Conservation (phyloP, 345 rosid genomes). For the Citrus sinensis region DVS_A1.0 CM039161.1:4681001-4681500, state of each 20-base stretch:
- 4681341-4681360: slow-evolving; percentile 54
- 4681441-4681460: slow-evolving; percentile 65
- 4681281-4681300: slow-evolving; percentile 76
- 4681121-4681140: neutral
- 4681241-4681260: slow-evolving; percentile 76
- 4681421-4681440: slow-evolving; percentile 47
- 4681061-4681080: neutral
- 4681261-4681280: slow-evolving; percentile 74
- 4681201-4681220: neutral
- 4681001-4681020: neutral
- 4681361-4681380: slow-evolving; percentile 77
- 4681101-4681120: neutral
- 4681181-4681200: neutral
- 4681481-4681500: slow-evolving; percentile 9
- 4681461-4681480: slow-evolving; percentile 26
- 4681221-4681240: slow-evolving; percentile 91
- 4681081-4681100: neutral
- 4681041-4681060: neutral
- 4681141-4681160: neutral
- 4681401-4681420: slow-evolving; percentile 78
- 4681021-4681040: neutral
- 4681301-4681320: slow-evolving; percentile 58
- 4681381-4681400: slow-evolving; percentile 92
- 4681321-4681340: slow-evolving; percentile 45
- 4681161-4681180: neutral